These are phyloP conservation scores for Pseudogymnoascus sp. DNA, from an alignment of 2,329 filamentous ascomycete genomes.

Conservation along the genomic window DNA sequence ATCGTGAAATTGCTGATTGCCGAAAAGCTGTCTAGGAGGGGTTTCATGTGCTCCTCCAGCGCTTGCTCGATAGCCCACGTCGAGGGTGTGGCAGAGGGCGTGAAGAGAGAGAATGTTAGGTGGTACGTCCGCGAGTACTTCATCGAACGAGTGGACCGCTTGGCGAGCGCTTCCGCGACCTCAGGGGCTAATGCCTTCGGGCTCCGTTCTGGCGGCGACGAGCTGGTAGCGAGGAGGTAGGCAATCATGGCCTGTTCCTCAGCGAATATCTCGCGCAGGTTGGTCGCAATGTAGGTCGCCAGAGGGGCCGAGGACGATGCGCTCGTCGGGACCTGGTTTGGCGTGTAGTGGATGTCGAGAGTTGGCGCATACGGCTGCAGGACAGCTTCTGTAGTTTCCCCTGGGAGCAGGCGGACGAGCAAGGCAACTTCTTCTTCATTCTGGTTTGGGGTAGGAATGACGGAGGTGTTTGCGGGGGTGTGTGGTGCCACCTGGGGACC, in stretches of 20 bases:
- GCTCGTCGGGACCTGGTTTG: conserved; percentile 56
- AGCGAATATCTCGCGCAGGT: conserved; percentile 68
- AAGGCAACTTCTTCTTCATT: conserved; percentile 50
- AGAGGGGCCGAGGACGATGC: conserved; percentile 64
- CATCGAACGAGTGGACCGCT: conserved; percentile 73
- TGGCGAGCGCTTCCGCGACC: conserved; percentile 47
- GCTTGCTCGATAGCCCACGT: conserved; percentile 87
- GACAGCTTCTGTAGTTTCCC: conserved; percentile 48
- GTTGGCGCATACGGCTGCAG: conserved; percentile 62
- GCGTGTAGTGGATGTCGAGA: conserved; percentile 69
- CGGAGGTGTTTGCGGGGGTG: conserved; percentile 27
- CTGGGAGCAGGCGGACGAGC: conserved; percentile 60
- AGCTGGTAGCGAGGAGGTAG: conserved; percentile 56
- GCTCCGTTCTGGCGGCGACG: conserved; percentile 40
- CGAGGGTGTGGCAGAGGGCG: conserved; percentile 65
- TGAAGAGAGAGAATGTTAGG: conserved; percentile 91
- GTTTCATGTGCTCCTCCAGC: conserved; percentile 70
- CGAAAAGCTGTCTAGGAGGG: conserved; percentile 68
- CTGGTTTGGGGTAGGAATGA: conserved; percentile 12
- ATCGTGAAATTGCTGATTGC: conserved; percentile 92
- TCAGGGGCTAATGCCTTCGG: conserved; percentile 41
- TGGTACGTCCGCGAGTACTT: conserved; percentile 94
- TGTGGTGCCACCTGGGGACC: not conserved
- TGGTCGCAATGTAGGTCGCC: conserved; percentile 67
- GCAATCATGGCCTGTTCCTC: conserved; percentile 86